These are phyloP conservation scores for Hypsizygus marmoreus DNA, from an alignment of 768 basidiomycete species.

Conservation along the genomic window DNA sequence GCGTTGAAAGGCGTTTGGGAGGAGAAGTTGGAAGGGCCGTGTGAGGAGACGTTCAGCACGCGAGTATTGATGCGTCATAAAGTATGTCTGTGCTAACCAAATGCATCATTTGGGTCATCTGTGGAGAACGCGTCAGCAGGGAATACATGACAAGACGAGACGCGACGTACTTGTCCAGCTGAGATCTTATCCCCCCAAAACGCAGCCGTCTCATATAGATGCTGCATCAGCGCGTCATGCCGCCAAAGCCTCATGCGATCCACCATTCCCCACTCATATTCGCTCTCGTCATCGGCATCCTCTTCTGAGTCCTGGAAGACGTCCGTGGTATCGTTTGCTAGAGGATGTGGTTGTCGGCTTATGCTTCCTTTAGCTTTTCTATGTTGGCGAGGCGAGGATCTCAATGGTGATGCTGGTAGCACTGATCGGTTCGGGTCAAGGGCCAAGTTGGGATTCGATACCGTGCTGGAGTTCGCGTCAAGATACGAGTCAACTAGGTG, in stretches of 20 bases:
- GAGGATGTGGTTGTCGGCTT: slow-evolving; percentile 58
- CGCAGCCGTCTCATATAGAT: slow-evolving; percentile 93
- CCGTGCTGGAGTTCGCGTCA: slow-evolving; percentile 62
- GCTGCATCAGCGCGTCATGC: slow-evolving; percentile 98
- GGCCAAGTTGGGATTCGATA: slow-evolving; percentile 55
- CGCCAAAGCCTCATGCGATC: slow-evolving; percentile 97
- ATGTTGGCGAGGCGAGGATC: slow-evolving; percentile 64
- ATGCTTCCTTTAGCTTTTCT: slow-evolving; percentile 56
- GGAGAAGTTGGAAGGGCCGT: slow-evolving; percentile 71
- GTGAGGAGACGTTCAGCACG: slow-evolving; percentile 91
- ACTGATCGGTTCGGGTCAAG: slow-evolving; percentile 84
- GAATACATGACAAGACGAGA: slow-evolving; percentile 8
- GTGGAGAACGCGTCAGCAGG: slow-evolving; percentile 3
- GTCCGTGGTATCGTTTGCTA: slow-evolving; percentile 77
- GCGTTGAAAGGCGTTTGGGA: slow-evolving; percentile 37
- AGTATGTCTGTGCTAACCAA: slow-evolving; percentile 99
- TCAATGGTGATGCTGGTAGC: slow-evolving; percentile 69
- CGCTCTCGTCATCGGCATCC: slow-evolving; percentile 57
- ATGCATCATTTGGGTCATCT: slow-evolving; percentile 98
- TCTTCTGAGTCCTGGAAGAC: slow-evolving; percentile 72
- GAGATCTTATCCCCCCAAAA: slow-evolving; percentile 99
- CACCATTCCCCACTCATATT: slow-evolving; percentile 81
- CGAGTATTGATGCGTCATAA: slow-evolving; percentile 93
- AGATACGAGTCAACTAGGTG: slow-evolving; percentile 71
- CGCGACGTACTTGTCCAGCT: slow-evolving; percentile 86